Base-by-base conservation (phyloP, 805 yeast genomes). In the Saturnispora halmiae region DNA sequence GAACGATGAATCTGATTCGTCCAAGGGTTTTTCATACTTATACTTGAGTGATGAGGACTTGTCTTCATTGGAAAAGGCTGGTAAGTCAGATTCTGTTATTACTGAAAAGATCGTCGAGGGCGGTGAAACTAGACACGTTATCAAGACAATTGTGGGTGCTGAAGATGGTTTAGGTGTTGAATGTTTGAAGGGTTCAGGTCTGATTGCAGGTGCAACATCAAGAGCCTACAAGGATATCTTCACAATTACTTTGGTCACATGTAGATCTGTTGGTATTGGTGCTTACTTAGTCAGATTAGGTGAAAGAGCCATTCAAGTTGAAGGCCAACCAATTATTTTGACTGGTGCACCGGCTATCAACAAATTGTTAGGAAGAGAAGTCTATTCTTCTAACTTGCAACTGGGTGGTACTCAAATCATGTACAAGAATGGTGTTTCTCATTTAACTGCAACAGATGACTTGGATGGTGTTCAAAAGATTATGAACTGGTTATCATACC, bases 241-340 rank as follows among this genome's bases (percentile, higher is more conserved):
- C 71, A 92, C 99, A 16, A 77, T 88, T 45, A 90, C 98, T n/a
- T 72, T 92, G 62, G 98, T 92, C 42, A 92, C 98, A n/a, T 88
- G 97, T 70, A 81, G 99, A 73, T 88, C 97, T 39, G 99, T 92
- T 56, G 99, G 99, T 80, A 92, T 92, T 63, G 99, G 99, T 71
- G 99, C 99, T 34, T 92, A 92, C 61, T 73, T 92, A 60, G 98
- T 92, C 31, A 82, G 99, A 66, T 74, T 92, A 51, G 99, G 99
- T 57, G 97, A 92, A 73, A 82, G 99, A 72, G 94, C 97, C 32
- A 88, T 92, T 55, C 99, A 92, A 69, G 83, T 92, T 54, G 96
- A 92, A 64, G 98, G 98, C 32, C 97, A 92, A 67, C 98, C 99
- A 42, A 86, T 92, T 54, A 90, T 92, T 52, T 79, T 92, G 58